Percentiles rank a stretch among this genome's conserved stretches.
phyloP scores from a whole-genome alignment of 139 green algal species.

The Auxenochlorella pyrenoidosa region DNA sequence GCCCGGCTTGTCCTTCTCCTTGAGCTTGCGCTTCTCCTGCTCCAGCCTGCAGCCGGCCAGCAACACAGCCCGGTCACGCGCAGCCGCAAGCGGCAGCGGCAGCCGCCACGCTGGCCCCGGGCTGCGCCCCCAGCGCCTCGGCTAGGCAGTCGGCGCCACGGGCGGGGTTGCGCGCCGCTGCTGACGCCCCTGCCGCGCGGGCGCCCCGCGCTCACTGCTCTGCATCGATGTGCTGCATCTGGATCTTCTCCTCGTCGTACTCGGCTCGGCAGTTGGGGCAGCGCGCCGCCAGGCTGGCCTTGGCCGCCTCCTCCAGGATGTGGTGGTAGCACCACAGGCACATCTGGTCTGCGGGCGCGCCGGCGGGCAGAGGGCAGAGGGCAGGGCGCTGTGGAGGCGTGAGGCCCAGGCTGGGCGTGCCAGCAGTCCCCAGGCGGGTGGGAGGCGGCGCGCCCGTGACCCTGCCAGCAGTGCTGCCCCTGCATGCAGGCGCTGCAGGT shows the following conservation, averaged over 20 bases:
- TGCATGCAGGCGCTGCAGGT: neutral
- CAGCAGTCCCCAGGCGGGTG: no score
- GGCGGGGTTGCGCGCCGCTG: neutral
- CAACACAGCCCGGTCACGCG: neutral
- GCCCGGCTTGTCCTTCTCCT: constrained; percentile 39
- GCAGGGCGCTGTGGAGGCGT: no score
- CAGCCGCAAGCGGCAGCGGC: neutral
- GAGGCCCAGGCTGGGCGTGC: neutral
- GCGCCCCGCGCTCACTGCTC: constrained; percentile 43
- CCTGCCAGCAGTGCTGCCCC: no score
- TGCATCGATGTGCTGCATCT: constrained; percentile 54
- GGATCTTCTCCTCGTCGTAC: constrained; percentile 87
- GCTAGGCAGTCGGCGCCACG: no score
- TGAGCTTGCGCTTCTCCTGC: constrained; percentile 52
- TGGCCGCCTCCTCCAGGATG: constrained; percentile 84
- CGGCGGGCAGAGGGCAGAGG: neutral
- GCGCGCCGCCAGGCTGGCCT: constrained; percentile 67
- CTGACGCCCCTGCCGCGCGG: no score
- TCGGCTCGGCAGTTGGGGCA: constrained; percentile 86
- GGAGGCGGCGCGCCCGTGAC: no score
- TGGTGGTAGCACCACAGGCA: constrained; percentile 89
- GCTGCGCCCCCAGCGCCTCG: no score
- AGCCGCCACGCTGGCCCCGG: no score
- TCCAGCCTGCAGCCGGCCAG: constrained; percentile 44
- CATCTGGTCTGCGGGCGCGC: constrained; percentile 49